A percentile compares a stretch with the other conserved stretches of the same genome.
Evolutionary conservation across 2,329 filamentous ascomycete species (phyloP).

Genomic region (Orbilia quercus): DNA sequence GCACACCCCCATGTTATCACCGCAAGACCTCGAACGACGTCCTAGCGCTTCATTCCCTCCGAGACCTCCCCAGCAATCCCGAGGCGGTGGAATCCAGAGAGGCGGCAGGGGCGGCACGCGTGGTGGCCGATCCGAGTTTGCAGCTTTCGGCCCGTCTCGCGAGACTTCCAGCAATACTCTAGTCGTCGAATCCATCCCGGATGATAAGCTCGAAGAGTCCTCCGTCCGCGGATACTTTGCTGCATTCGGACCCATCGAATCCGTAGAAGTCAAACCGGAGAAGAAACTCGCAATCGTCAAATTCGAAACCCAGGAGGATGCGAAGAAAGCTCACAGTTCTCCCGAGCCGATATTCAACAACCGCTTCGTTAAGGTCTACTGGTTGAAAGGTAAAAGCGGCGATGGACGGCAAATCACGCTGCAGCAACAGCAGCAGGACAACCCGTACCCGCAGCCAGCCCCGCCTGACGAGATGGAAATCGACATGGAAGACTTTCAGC

Average conservation of each 20-base stretch:
- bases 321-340: slow-evolving; percentile 77
- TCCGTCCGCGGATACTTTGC: slow-evolving; percentile 76
- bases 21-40: slow-evolving; percentile 48
- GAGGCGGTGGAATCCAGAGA: slow-evolving; percentile 60
- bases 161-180: slow-evolving; percentile 75
- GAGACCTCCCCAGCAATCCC: slow-evolving; percentile 23
- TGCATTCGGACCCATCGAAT: slow-evolving; percentile 75
- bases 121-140: slow-evolving; percentile 70
- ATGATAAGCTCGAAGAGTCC: slow-evolving; percentile 75
- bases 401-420: slow-evolving; percentile 59
- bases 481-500: slow-evolving; percentile 76
- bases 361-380: slow-evolving; percentile 85
- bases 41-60: slow-evolving; percentile 33
- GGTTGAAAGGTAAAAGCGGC: slow-evolving; percentile 71
- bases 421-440: slow-evolving; percentile 44
- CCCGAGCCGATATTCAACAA: slow-evolving; percentile 87
- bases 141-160: slow-evolving; percentile 72
- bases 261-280: slow-evolving; percentile 74
- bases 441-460: slow-evolving; percentile 47
- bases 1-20: slow-evolving; percentile 66
- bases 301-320: slow-evolving; percentile 74
- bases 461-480: slow-evolving; percentile 68
- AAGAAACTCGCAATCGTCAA: slow-evolving; percentile 77
- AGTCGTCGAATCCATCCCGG: slow-evolving; percentile 81
- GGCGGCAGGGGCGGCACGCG: slow-evolving; percentile 61